These are phyloP conservation scores for Myotisia sp. DNA, from an alignment of 2,329 filamentous ascomycete species.

Conservation along the genomic window DNA sequence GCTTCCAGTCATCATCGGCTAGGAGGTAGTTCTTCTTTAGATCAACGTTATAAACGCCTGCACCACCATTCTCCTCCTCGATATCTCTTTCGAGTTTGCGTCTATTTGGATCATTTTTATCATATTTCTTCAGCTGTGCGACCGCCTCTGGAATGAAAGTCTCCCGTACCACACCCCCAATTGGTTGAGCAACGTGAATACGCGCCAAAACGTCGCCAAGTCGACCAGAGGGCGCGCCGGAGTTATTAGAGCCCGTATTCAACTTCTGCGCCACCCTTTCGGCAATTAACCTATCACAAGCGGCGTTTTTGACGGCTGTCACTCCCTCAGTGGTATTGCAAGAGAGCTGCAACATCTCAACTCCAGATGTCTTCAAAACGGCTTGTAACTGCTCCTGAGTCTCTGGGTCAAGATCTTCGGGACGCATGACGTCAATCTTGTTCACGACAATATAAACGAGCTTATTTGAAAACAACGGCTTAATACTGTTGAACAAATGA, in stretches of 20 bases:
- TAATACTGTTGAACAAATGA: slow-evolving; percentile 88
- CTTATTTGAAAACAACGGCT: slow-evolving; percentile 93
- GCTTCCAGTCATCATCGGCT: slow-evolving; percentile 82
- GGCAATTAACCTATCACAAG: slow-evolving; percentile 82
- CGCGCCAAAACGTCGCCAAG: slow-evolving; percentile 81
- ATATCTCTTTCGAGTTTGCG: slow-evolving; percentile 68
- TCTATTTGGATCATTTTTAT: slow-evolving; percentile 74
- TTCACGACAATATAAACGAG: slow-evolving; percentile 93
- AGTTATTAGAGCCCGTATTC: slow-evolving; percentile 69
- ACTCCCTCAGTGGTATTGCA: slow-evolving; percentile 93
- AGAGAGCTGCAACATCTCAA: slow-evolving; percentile 83
- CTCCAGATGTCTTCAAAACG: slow-evolving; percentile 72
- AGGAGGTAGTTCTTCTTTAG: slow-evolving; percentile 78
- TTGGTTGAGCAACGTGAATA: slow-evolving; percentile 92
- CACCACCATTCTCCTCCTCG: slow-evolving; percentile 82
- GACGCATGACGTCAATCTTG: slow-evolving; percentile 87
- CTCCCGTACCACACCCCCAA: slow-evolving; percentile 64
- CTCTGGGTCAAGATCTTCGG: slow-evolving; percentile 71
- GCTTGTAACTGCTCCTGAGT: slow-evolving; percentile 63
- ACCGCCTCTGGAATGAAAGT: slow-evolving; percentile 77
- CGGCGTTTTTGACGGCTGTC: slow-evolving; percentile 86
- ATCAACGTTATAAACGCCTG: slow-evolving; percentile 91
- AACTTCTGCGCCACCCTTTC: slow-evolving; percentile 91
- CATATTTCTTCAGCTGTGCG: slow-evolving; percentile 72
- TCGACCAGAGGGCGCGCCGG: slow-evolving; percentile 62